Conservation (phyloP, 805 yeast species). For the Saccharomycopsis amapae region DNA sequence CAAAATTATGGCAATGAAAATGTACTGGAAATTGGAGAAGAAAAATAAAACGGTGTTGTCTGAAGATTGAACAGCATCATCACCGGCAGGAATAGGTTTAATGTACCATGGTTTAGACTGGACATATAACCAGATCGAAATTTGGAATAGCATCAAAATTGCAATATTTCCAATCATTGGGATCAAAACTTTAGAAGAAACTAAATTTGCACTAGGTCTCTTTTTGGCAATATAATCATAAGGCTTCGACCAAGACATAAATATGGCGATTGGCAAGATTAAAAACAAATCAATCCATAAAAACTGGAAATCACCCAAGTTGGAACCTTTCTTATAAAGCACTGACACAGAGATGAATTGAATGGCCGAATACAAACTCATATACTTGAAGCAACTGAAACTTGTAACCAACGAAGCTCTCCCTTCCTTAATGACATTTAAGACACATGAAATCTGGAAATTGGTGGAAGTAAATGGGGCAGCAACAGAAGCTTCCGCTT, state of each 20-base stretch:
- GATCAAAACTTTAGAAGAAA: constrained; percentile 77
- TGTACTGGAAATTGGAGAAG: constrained; percentile 82
- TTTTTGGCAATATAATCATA: constrained; percentile 49
- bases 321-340: constrained; percentile 80
- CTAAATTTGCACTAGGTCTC: constrained; percentile 90
- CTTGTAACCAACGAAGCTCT: constrained; percentile 92
- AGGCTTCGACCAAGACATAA: constrained; percentile 97
- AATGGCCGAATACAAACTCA: constrained; percentile 95
- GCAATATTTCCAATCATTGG: constrained; percentile 78
- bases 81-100: constrained; percentile 75
- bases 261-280: constrained; percentile 90
- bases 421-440: constrained; percentile 89
- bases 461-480: constrained; percentile 93
- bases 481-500: constrained; percentile 97
- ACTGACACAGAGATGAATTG: constrained; percentile 86
- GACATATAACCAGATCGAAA: constrained; percentile 55
- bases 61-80: constrained; percentile 72
- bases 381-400: constrained; percentile 94
- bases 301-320: constrained; percentile 94
- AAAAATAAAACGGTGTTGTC: constrained; percentile 86
- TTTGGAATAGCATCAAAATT: constrained; percentile 57
- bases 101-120: constrained; percentile 66
- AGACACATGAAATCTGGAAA: constrained; percentile 88
- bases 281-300: constrained; percentile 85
- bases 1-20: constrained; percentile 72